Evolutionary conservation across 345 rosid species (phyloP), one percentile per base, ranked within the genome.

Genomic region (Microcos paniculata): DNA sequence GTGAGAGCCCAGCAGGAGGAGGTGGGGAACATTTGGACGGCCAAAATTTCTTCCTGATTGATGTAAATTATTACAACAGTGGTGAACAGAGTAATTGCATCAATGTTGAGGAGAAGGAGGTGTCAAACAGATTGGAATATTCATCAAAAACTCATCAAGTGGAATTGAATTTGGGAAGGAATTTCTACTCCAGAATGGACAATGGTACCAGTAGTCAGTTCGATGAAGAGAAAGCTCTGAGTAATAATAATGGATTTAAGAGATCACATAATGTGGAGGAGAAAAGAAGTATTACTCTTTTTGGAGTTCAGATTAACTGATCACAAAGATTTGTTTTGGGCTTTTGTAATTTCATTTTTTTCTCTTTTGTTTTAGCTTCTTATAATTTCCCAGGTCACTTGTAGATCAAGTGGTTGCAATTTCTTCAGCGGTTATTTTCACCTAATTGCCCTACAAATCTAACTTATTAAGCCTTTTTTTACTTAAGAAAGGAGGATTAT

Each of bases 251-350:
- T 8, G 71, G 40, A 26, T 28, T 16, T 6, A 12, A 26, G n/a
- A 15, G 62, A 35, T 4, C 70, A 6, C 46, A 40, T 12, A 59
- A 66, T 40, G n/a, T 24, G 3, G 66, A 33, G 24, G 74, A 67
- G 8, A 76, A 77, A 69, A 84, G 90, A 18, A 76, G 88, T 76
- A 74, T 90, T 76, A 84, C 66, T 81, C 82, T 90, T 62, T 90
- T 90, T 64, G 94, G 94, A 46, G 87, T 83, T 59, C 57, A 70
- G 53, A 90, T 90, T 57, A 83, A 84, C 3, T 75, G 48, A 82
- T 15, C n/a, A 11, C 6, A 14, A 10, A 26, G 4, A 21, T 26
- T 26, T 70, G 19, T 14, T 14, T 67, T 30, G 9, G 4, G 35
- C 15, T 62, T 74, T 13, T 4, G 10, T 30, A 4, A 21, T 19